phyloP scores from a whole-genome alignment of 192 early-diverging fungal genomes.

The Entomortierella beljakovae region DNA sequence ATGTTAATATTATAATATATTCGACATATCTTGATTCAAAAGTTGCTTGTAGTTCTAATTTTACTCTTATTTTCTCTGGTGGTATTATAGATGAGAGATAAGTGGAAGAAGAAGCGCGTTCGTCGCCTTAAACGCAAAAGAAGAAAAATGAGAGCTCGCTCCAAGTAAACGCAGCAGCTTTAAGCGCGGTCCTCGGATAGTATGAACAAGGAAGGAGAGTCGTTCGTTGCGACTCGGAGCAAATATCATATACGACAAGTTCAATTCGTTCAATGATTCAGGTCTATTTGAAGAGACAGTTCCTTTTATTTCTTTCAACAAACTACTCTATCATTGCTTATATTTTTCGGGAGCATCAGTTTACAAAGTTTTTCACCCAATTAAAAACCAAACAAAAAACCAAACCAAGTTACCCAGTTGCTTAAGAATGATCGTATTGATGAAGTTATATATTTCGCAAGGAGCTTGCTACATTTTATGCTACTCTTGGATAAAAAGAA shows the following conservation, averaged over 20 bases:
- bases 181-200: conserved; percentile 1
- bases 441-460: background rate
- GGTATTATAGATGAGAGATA: background rate
- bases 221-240: background rate
- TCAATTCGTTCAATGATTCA: background rate
- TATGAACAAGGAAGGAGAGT: background rate
- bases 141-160: conserved; percentile 4
- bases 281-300: background rate
- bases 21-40: background rate
- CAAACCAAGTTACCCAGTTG: no score
- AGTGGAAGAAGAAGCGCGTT: conserved; percentile 3
- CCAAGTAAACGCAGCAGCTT: conserved; percentile 2
- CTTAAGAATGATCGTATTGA: no score
- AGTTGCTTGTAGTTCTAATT: background rate
- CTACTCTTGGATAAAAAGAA: no score
- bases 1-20: background rate
- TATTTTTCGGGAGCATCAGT: background rate
- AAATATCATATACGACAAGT: no score
- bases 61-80: background rate
- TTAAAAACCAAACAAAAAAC: conserved; percentile 1
- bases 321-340: background rate
- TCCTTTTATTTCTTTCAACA: background rate
- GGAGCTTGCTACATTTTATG: no score
- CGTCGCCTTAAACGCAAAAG: conserved; percentile 1
- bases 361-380: background rate